phyloP scores from a whole-genome alignment of 1,139 yeast genomes.

The Martiniozyma asiatica region DNA sequence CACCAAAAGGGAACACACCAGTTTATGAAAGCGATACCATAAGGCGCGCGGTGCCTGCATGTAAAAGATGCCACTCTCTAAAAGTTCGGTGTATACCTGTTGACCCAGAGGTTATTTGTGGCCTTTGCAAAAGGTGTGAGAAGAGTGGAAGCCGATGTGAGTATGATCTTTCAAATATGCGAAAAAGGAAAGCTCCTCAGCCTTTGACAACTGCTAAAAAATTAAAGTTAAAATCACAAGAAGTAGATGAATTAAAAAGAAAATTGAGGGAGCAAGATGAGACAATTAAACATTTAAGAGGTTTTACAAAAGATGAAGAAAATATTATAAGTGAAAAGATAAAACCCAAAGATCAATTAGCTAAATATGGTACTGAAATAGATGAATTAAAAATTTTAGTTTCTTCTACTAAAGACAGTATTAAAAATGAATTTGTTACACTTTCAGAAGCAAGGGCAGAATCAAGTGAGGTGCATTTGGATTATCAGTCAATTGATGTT shows the following conservation, averaged over 20 bases:
- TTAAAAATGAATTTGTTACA: conserved; percentile 4
- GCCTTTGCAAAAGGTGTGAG: conserved; percentile 67
- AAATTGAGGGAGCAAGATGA: conserved; percentile 12
- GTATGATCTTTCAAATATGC: conserved; percentile 50
- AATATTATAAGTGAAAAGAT: conserved; percentile 1
- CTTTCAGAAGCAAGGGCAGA: conserved; percentile 29
- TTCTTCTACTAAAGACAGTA: conserved; percentile 17
- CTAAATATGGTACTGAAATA: conserved; percentile 24
- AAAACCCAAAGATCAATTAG: conserved; percentile 5
- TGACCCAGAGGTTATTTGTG: conserved; percentile 37
- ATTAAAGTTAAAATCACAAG: conserved; percentile 7
- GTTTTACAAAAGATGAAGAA: conserved; percentile 9
- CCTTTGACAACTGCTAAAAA: conserved; percentile 8
- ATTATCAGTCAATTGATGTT: conserved; percentile 28
- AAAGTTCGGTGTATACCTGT: conserved; percentile 78
- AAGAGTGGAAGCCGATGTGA: conserved; percentile 56
- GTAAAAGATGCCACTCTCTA: conserved; percentile 67
- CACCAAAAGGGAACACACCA: too few relatives aligned
- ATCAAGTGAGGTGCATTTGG: conserved; percentile 21
- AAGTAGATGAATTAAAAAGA: conserved; percentile 9
- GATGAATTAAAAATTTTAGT: conserved; percentile 22
- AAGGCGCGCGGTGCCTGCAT: conserved; percentile 31
- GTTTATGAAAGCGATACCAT: too few relatives aligned
- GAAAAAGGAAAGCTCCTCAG: conserved; percentile 25
- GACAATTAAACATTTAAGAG: conserved; percentile 8